Conservation (phyloP, 176 grass and related monocot species). For the Bromus sterilis region DNA sequence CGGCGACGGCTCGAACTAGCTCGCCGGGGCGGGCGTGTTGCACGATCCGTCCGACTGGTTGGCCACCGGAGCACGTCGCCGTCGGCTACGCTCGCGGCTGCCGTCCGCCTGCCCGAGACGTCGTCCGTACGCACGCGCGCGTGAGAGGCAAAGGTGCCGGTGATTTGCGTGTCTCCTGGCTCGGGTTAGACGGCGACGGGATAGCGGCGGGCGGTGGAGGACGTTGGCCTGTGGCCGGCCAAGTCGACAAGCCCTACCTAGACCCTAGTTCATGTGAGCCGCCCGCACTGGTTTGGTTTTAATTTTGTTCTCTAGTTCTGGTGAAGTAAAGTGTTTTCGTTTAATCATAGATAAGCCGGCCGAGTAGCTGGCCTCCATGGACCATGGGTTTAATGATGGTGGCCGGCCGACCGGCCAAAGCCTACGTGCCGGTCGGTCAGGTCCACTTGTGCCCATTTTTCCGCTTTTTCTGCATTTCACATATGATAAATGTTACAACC, state of each 20-base stretch:
- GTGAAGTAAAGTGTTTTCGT: not conserved
- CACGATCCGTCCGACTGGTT: not conserved
- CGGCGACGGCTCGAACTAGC: not conserved
- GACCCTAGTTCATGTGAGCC: not conserved
- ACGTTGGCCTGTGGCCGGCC: constrained; percentile 12
- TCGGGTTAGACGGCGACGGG: not conserved
- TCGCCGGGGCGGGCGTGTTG: no score
- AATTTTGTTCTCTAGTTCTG: not conserved
- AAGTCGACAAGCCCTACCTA: not conserved
- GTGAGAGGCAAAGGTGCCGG: no score
- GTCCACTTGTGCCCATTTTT: no score
- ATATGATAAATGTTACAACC: no score
- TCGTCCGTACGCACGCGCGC: not conserved
- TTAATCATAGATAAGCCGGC: no score
- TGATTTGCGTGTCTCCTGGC: not conserved
- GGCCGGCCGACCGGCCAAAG: no score
- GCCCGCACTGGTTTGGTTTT: not conserved
- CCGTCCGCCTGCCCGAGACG: not conserved
- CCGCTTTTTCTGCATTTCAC: no score
- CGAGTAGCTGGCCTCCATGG: not conserved
- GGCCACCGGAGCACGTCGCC: constrained; percentile 25
- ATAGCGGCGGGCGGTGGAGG: not conserved
- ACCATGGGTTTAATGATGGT: no score
- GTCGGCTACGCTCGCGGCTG: not conserved
- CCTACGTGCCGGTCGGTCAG: no score